Base-by-base conservation (phyloP, 805 yeast species). In the Saturnispora bothae region DNA sequence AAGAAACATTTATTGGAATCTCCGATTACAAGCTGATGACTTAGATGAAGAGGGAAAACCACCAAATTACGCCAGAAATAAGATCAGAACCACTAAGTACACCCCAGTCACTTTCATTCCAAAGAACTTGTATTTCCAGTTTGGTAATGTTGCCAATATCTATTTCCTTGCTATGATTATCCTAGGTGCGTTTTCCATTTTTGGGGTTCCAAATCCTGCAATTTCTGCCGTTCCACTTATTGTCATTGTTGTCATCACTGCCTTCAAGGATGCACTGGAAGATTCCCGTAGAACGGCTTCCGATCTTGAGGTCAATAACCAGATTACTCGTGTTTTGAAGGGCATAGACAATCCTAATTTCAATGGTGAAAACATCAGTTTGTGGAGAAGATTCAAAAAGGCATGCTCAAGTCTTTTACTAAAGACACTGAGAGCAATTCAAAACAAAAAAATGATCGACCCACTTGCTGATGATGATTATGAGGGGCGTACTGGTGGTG, bases 11-110 rank as follows among this genome's bases (percentile, higher is more conserved):
- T 78, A 69, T 40, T 69, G 77, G 62, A 81, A 82, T 52, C 52
- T 70, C 49, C 64, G 66, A 3, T 55, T 82, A 20, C 86, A 92
- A 1, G 73, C 68, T 17, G 69, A 70, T 27, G 59, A 68, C 55
- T 35, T 73, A 16, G 78, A 77, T 43, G 52, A 48, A 19, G 76
- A 74, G 52, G 69, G 76, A 2, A 78, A 80, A 12, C 68, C 71
- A 27, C 65, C 67, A 0, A 54, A 59, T n/a, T 89, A 82, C 53
- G 76, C 94, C 9, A 71, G 96, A 51, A 89, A 89, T 65, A 88
- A 92, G 58, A 84, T 92, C 48, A 76, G 96, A 64, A 86, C 97
- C 0, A 85, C 98, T 3, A 89, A 85, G 63, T 89, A 89, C 59
- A 89, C 96, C 2, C 96, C 97, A 5, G 54, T 92, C 33, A 66